Base-by-base conservation (phyloP, 306 rosid genomes). In the Clitoria ternatea region DNA sequence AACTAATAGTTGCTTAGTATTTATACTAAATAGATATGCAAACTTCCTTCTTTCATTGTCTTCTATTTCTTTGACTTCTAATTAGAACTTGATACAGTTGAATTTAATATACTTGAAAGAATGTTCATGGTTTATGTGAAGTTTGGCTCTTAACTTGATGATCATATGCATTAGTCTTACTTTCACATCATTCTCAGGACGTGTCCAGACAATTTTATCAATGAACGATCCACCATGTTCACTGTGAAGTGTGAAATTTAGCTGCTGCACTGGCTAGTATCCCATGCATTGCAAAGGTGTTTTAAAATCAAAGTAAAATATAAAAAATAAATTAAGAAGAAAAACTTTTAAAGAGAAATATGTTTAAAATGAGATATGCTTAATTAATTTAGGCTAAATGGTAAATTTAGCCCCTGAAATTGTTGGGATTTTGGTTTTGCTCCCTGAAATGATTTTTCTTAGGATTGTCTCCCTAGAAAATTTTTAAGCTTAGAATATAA, bases 11-110 rank as follows among this genome's bases (percentile, higher is more conserved):
- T 33, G 32, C 63, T 35, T 17, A 4, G 53, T 67, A 43, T 61
- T 44, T 54, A 15, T 40, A 35, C n/a, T 35, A 61, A 48, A 33
- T n/a, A 73, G 36, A 36, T 61, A 11, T 43, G 17, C 59, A 29
- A 23, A 23, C 37, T 37, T n/a, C 29, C 39, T 50, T 75, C 66
- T 44, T 54, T 24, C 29, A 32, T 11, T 20, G 48, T 56, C 60
- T 47, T 33, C 35, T 4, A 29, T 54, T 42, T 36, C 60, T 53
- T 17, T 2, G 18, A 54, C 24, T 50, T n/a, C 33, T n/a, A 6
- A 63, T 47, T 40, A 47, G 27, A 78, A 71, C 22, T 35, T 56
- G 49, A 56, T 56, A 50, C 18, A 45, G 18, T 35, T 44, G 27
- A 63, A 54, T 70, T 22, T 35, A 19, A 23, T 66, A 32, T 55